Evolutionary conservation across 2,329 filamentous ascomycete genomes (phyloP).

Genomic region (Arthroderma sp.): DNA sequence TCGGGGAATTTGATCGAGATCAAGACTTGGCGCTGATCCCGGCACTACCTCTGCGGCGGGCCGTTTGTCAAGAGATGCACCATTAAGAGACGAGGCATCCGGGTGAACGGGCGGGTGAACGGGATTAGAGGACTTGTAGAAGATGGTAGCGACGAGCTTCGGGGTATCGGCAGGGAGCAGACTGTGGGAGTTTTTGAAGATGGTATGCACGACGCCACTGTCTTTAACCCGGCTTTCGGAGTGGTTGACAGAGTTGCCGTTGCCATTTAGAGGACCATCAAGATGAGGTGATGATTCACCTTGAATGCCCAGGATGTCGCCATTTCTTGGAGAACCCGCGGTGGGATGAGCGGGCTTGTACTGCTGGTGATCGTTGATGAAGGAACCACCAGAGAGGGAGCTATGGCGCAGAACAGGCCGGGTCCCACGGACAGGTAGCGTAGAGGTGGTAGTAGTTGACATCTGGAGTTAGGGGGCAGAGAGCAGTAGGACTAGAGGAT

Average conservation of each 20-base stretch:
- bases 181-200: slow-evolving; percentile 31
- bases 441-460: slow-evolving; percentile 18
- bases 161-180: slow-evolving; percentile 27
- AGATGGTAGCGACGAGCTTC: slow-evolving; percentile 36
- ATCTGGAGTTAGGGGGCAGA: slow-evolving; percentile 8
- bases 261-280: not conserved
- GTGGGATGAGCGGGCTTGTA: slow-evolving; percentile 28
- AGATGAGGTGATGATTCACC: not conserved
- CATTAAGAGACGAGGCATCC: slow-evolving; percentile 29
- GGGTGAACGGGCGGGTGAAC: slow-evolving; percentile 36
- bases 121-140: slow-evolving; percentile 33
- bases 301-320: slow-evolving; percentile 11
- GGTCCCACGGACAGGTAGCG: slow-evolving; percentile 17
- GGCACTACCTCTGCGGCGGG: slow-evolving; percentile 29
- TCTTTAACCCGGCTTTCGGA: slow-evolving; percentile 23
- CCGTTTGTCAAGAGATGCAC: slow-evolving; percentile 23
- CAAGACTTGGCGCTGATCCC: slow-evolving; percentile 38
- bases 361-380: slow-evolving; percentile 37
- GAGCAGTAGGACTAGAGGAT: too few species aligned
- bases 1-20: slow-evolving; percentile 40
- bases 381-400: slow-evolving; percentile 29
- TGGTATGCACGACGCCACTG: slow-evolving; percentile 34
- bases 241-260: slow-evolving; percentile 25
- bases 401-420: slow-evolving; percentile 32
- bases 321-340: slow-evolving; percentile 12